Evolutionary conservation across 1,284 basidiomycete species (phyloP).

Genomic region (Volvariella surrecta): DNA sequence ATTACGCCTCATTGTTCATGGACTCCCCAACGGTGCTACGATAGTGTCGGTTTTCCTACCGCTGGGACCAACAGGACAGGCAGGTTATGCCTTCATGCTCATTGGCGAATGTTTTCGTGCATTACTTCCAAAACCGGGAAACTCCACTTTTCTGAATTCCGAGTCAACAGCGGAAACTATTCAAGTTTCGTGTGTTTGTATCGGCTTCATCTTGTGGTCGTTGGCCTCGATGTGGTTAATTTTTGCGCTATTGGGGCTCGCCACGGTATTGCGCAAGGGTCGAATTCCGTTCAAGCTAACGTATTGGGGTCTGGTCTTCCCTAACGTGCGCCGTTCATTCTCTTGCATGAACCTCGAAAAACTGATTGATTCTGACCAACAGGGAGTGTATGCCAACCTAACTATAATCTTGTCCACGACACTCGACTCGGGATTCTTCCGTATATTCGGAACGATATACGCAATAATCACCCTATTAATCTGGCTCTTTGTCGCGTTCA

Average conservation of each 20-base stretch:
- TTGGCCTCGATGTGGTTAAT: constrained; percentile 46
- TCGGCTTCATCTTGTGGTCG: constrained; percentile 44
- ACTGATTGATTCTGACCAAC: neutral
- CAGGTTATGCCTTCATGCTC: constrained; percentile 38
- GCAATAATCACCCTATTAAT: constrained; percentile 41
- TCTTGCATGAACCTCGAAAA: constrained; percentile 2
- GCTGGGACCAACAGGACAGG: constrained; percentile 52
- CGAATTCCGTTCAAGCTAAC: constrained; percentile 37
- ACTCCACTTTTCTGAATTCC: constrained; percentile 17
- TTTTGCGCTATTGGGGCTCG: constrained; percentile 37
- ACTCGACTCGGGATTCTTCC: constrained; percentile 46
- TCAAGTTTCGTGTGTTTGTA: constrained; percentile 33
- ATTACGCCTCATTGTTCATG: constrained; percentile 36
- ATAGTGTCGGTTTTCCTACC: constrained; percentile 57
- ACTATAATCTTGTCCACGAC: constrained; percentile 44
- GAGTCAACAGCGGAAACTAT: constrained; percentile 28
- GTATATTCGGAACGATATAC: constrained; percentile 45
- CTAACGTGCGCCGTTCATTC: constrained; percentile 37
- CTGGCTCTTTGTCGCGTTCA: constrained; percentile 43
- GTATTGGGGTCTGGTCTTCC: constrained; percentile 56
- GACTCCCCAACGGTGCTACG: constrained; percentile 34
- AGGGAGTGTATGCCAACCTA: constrained; percentile 60
- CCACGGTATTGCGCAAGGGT: constrained; percentile 26
- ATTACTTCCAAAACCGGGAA: constrained; percentile 24
- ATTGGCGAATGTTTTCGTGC: constrained; percentile 33